Evolutionary conservation across 2,329 filamentous ascomycete genomes (phyloP), one percentile per base, ranked within the genome.

Genomic region (Apiospora marii): DNA sequence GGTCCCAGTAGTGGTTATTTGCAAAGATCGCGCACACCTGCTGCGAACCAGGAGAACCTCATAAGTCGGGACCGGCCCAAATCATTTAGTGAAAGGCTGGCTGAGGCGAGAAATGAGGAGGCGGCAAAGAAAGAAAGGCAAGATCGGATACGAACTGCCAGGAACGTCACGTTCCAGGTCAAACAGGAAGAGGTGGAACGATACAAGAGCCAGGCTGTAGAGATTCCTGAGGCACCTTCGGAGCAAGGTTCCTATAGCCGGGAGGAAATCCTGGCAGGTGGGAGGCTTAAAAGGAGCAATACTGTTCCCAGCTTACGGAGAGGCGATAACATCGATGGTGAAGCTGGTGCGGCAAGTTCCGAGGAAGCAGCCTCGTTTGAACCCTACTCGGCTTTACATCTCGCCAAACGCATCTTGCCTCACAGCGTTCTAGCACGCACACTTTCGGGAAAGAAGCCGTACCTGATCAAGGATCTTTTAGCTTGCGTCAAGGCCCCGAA

Each of bases 31-130:
- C 83, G 82, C 70, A 85, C 85, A 4, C 80, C 83, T 3, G 80
- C 80, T 10, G 80, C 79, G 5, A 73, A 75, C 19, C 74, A 76
- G 30, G 81, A 77, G 64, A 71, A 68, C 61, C 73, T 76, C 6
- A 76, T 78, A 5, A 81, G 81, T 12, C 75, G 81, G 13, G 76
- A 82, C 14, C 83, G 85, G 27, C 85, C 87, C 4, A 78, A 85
- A 72, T 90, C 90, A 71, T 99, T 98, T 82, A 98, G 93, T 79
- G 95, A 98, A 81, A 88, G 95, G 67, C 89, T 99, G 74, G 92
- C 93, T 1, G 91, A 93, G 69, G 92, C 91, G 49, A 90, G 91
- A 74, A 83, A 81, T 1, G 86, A 91, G 58, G 91, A 92, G 73
- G 81, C 80, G 1, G 83, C 82, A 19, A 85, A 86, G 41, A 81